Percentiles rank a stretch among this genome's conserved stretches.
These are phyloP conservation scores for Chalaropsis thielavioides DNA, from an alignment of 2,329 filamentous ascomycete genomes.

Conservation along the genomic window DNA sequence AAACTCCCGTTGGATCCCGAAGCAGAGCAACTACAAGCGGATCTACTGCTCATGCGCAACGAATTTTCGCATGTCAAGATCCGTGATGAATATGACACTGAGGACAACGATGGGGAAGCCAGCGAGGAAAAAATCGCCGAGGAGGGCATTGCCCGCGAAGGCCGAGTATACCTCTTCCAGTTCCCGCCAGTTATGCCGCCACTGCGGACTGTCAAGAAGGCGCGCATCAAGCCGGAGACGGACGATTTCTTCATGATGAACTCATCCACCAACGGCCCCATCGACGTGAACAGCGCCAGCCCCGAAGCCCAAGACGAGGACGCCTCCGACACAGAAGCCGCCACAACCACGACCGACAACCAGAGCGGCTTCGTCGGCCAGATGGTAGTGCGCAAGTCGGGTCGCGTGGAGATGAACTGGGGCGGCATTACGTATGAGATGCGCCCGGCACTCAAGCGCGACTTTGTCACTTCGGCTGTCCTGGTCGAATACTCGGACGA, in stretches of 20 bases:
- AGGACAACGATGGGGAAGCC: conserved; percentile 17
- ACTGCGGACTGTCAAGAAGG: conserved; percentile 25
- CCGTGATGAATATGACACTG: conserved; percentile 2
- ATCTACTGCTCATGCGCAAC: conserved; percentile 30
- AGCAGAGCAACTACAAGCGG: conserved; percentile 26
- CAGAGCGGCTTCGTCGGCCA: conserved; percentile 46
- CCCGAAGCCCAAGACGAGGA: conserved; percentile 25
- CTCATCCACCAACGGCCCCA: conserved; percentile 18
- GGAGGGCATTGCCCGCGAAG: conserved; percentile 26
- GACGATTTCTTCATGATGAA: conserved; percentile 7
- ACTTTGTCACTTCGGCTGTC: conserved; percentile 44
- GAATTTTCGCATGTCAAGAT: conserved; percentile 24
- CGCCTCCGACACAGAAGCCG: conserved; percentile 21
- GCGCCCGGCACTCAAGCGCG: conserved; percentile 35
- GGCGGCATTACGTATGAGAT: conserved; percentile 43
- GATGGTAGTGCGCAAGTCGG: conserved; percentile 46
- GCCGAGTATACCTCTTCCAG: conserved; percentile 49
- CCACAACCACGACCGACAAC: conserved; percentile 28
- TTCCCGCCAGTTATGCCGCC: conserved; percentile 48
- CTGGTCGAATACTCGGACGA: conserved; percentile 44
- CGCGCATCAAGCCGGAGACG: conserved; percentile 15
- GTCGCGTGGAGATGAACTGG: conserved; percentile 48
- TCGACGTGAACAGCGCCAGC: neutral
- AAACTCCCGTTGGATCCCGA: conserved; percentile 18
- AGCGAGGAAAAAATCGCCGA: conserved; percentile 17